Percentiles rank a stretch among this genome's conserved stretches.
phyloP scores from a whole-genome alignment of 495 filamentous ascomycete genomes.

The Hypoxylon crocopeplum region DNA sequence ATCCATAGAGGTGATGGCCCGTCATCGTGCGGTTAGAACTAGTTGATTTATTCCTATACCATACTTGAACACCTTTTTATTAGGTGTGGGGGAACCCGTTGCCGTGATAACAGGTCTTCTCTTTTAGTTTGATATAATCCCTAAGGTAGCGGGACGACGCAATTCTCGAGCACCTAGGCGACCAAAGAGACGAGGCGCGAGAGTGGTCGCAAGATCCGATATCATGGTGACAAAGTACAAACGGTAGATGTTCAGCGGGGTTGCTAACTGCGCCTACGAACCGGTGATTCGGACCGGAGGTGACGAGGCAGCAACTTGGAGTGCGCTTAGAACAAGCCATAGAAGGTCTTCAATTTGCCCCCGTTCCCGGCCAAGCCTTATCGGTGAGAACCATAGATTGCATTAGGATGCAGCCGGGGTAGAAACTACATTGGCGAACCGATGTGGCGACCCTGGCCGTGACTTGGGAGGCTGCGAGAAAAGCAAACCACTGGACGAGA shows the following conservation, averaged over 20 bases:
- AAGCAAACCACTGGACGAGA: constrained; percentile 9
- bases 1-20: not conserved
- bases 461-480: constrained; percentile 1
- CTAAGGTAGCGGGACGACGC: not conserved
- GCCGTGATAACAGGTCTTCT: no score
- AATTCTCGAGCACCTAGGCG: no score
- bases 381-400: constrained; percentile 6
- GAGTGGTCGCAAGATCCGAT: not conserved
- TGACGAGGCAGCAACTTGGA: not conserved
- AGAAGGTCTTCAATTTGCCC: not conserved
- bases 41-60: no score
- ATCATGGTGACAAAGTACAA: not conserved
- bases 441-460: constrained; percentile 5
- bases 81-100: no score
- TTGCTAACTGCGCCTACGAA: not conserved
- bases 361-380: constrained; percentile 5
- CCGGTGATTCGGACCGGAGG: not conserved
- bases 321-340: not conserved
- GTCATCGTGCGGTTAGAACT: no score
- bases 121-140: not conserved
- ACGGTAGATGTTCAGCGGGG: no score
- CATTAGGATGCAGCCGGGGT: constrained; percentile 8
- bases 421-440: constrained; percentile 18
- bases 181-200: not conserved
- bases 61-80: no score